Conservation (phyloP, 768 basidiomycete genomes). For the Chalciporus pseudorubinellus region DNA sequence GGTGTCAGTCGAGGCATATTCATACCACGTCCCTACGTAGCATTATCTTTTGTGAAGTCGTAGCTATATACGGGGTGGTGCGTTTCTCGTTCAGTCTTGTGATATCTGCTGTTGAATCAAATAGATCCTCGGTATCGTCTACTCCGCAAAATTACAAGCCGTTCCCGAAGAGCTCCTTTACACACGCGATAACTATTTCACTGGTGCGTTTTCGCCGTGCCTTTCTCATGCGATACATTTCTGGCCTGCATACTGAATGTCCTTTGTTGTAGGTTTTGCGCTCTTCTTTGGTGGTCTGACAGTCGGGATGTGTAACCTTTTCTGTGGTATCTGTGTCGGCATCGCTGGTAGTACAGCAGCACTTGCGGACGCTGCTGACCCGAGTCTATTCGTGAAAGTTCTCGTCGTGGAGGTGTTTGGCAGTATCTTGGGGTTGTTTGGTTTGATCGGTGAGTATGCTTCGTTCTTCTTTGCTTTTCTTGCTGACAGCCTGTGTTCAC, state of each 20-base stretch:
- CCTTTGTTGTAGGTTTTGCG: conserved; percentile 62
- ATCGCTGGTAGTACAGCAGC: conserved; percentile 96
- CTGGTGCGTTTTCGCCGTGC: conserved; percentile 47
- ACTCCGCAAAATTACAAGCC: conserved; percentile 71
- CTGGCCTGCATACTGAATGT: neutral
- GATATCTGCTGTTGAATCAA: neutral
- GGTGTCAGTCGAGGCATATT: neutral
- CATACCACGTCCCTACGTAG: conserved; percentile 38
- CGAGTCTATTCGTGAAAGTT: conserved; percentile 92
- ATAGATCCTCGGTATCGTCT: conserved; percentile 95
- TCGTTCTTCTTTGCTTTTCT: neutral
- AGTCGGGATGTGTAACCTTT: conserved; percentile 89
- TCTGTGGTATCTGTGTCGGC: conserved; percentile 93
- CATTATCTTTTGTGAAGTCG: conserved; percentile 99
- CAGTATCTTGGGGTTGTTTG: conserved; percentile 89
- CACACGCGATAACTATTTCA: conserved; percentile 88
- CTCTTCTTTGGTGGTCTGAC: conserved; percentile 97
- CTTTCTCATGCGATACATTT: neutral
- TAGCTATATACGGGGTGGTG: conserved; percentile 97
- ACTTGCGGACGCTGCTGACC: conserved; percentile 92
- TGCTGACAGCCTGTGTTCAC: neutral
- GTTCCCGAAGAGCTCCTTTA: conserved; percentile 70
- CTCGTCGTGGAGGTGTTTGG: conserved; percentile 95
- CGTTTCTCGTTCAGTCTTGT: conserved; percentile 26
- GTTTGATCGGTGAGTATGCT: conserved; percentile 73